A percentile compares a stretch with the other conserved stretches of the same genome.
phyloP scores from a whole-genome alignment of 306 rosid genomes.

The Myrica gale region DNA sequence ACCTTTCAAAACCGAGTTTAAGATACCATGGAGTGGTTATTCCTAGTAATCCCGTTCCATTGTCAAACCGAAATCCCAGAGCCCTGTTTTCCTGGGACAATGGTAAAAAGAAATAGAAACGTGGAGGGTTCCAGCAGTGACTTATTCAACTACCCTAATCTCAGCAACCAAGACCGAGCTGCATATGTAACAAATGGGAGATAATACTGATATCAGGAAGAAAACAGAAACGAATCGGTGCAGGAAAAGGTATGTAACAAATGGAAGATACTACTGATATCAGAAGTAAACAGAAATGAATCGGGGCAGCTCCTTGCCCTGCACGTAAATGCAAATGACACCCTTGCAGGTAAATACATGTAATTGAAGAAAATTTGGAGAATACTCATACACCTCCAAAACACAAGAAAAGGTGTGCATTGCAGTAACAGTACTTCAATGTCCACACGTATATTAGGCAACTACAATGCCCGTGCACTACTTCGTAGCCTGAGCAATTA shows the following conservation, averaged over 20 bases:
- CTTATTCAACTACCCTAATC: neutral
- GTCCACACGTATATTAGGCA: neutral
- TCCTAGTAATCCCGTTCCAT: too few relatives aligned
- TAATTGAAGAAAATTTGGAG: neutral
- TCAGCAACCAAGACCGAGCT: neutral
- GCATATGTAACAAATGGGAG: neutral
- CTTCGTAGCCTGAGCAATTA: conserved; percentile 66
- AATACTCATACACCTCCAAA: neutral
- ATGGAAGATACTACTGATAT: neutral
- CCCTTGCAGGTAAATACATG: neutral
- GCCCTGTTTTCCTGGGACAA: too few relatives aligned
- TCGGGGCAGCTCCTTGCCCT: neutral
- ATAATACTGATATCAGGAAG: neutral
- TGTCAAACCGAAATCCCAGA: too few relatives aligned
- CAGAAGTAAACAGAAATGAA: neutral
- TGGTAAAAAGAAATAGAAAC: too few relatives aligned
- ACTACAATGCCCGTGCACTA: conserved; percentile 12
- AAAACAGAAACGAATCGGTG: neutral
- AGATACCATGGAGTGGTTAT: too few relatives aligned
- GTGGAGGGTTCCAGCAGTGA: too few relatives aligned
- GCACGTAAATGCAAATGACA: neutral
- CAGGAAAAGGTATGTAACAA: neutral
- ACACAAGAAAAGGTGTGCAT: neutral
- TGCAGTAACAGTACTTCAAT: neutral
- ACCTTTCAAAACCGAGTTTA: too few relatives aligned